Conservation (phyloP, 441 rosid species). For the Hura crepitans region DNA sequence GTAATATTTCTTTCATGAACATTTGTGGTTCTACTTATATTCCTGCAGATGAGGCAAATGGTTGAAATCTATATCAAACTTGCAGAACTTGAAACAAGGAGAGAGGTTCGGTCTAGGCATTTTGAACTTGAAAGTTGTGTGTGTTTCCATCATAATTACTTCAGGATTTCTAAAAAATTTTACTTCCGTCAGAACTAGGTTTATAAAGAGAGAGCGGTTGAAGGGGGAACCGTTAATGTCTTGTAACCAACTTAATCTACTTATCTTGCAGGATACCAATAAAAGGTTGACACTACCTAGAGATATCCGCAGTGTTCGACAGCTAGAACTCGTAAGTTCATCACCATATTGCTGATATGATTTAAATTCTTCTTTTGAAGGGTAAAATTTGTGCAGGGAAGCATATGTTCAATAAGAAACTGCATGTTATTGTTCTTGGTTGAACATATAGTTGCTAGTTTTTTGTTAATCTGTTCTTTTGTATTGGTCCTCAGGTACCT, state of each 20-base stretch:
- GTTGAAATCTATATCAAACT: slow-evolving; percentile 95
- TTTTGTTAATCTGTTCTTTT: not conserved
- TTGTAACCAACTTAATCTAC: slow-evolving; percentile 20
- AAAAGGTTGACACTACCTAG: slow-evolving; percentile 70
- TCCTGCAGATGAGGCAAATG: slow-evolving; percentile 79
- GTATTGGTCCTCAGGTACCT: slow-evolving; percentile 64
- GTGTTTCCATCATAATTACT: not conserved
- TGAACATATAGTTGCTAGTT: not conserved
- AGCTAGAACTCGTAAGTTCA: slow-evolving; percentile 78
- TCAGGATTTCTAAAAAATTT: not conserved
- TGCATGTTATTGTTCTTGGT: not conserved
- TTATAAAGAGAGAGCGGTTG: not conserved
- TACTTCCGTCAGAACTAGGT: not conserved
- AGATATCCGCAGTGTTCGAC: slow-evolving; percentile 80
- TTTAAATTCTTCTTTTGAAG: slow-evolving; percentile 15
- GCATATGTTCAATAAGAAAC: not conserved
- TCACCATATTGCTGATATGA: slow-evolving; percentile 16
- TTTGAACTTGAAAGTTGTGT: slow-evolving; percentile 19
- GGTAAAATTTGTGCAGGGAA: not conserved
- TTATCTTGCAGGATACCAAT: slow-evolving; percentile 63
- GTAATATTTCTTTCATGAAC: not conserved
- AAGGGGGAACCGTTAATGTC: not conserved
- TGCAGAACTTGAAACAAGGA: slow-evolving; percentile 94
- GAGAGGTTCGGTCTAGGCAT: slow-evolving; percentile 65
- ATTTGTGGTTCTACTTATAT: not conserved